Evolutionary conservation across 2,329 filamentous ascomycete genomes (phyloP).

Genomic region (Hyphodiscus sp.): DNA sequence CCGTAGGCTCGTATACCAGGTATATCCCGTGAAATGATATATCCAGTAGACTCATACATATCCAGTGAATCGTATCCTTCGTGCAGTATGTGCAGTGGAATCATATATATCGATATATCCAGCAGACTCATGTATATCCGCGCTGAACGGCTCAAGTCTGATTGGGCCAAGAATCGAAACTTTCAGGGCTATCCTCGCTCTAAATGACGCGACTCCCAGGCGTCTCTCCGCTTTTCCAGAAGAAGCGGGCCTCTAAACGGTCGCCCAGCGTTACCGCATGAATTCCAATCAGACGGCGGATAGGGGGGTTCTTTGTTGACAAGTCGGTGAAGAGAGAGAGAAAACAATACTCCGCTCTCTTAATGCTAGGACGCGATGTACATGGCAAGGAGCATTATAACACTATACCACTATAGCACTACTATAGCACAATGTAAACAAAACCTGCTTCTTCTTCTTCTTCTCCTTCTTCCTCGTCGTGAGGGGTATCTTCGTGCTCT

Average conservation of each 20-base stretch:
- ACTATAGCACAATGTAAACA: neutral
- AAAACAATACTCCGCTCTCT: conserved; percentile 4
- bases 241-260: neutral
- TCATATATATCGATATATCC: too few relatives aligned
- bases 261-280: conserved; percentile 13
- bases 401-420: neutral
- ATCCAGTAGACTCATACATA: too few relatives aligned
- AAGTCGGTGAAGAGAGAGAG: conserved; percentile 2
- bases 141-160: too few relatives aligned
- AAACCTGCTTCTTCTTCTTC: neutral
- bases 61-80: too few relatives aligned
- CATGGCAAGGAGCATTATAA: neutral
- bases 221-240: conserved; percentile 68
- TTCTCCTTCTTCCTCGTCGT: neutral
- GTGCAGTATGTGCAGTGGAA: too few relatives aligned
- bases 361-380: conserved; percentile 4
- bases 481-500: neutral
- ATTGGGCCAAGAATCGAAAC: conserved; percentile 17
- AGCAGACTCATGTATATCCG: too few relatives aligned
- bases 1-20: too few relatives aligned
- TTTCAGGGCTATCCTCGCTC: conserved; percentile 35
- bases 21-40: too few relatives aligned
- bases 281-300: conserved; percentile 18
- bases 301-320: conserved; percentile 9
- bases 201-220: conserved; percentile 60